A percentile compares a stretch with the other conserved stretches of the same genome.
These are phyloP conservation scores for Geotrichum carabidarum DNA, from an alignment of 1,139 yeast genomes.

Conservation along the genomic window DNA sequence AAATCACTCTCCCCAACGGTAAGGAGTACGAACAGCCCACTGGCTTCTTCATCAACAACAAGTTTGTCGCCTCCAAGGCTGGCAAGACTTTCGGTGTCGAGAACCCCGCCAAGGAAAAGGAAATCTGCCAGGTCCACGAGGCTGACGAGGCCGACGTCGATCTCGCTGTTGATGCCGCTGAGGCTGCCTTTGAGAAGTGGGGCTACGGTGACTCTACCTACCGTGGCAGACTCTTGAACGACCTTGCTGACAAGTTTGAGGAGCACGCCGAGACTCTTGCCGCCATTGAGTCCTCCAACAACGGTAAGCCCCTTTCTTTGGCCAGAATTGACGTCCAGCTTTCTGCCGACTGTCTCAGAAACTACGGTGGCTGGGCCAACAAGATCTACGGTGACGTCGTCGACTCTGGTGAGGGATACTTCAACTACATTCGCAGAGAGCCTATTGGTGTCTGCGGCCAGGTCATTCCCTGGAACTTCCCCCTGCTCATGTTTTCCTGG, in stretches of 20 bases:
- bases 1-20: constrained; percentile 60
- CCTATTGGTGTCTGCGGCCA: constrained; percentile 82
- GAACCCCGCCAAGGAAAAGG: constrained; percentile 57
- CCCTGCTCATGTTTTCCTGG: constrained; percentile 77
- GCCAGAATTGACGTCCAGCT: constrained; percentile 55
- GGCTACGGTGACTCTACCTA: constrained; percentile 45
- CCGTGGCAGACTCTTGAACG: constrained; percentile 54
- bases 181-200: constrained; percentile 47
- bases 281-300: constrained; percentile 72
- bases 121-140: constrained; percentile 48
- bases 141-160: constrained; percentile 53
- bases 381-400: constrained; percentile 64
- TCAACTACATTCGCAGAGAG: constrained; percentile 56
- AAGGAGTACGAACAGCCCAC: constrained; percentile 57
- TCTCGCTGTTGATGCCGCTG: constrained; percentile 52
- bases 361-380: constrained; percentile 82
- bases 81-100: constrained; percentile 51
- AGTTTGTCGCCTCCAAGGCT: constrained; percentile 46
- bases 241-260: constrained; percentile 63
- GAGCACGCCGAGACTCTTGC: constrained; percentile 56
- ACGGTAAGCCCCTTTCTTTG: constrained; percentile 65
- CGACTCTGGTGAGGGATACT: constrained; percentile 59
- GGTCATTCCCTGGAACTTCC: constrained; percentile 89
- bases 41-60: constrained; percentile 61
- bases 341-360: constrained; percentile 53